These are phyloP conservation scores for Clonostachys rosea DNA, from an alignment of 2,329 filamentous ascomycete genomes.

Conservation along the genomic window DNA sequence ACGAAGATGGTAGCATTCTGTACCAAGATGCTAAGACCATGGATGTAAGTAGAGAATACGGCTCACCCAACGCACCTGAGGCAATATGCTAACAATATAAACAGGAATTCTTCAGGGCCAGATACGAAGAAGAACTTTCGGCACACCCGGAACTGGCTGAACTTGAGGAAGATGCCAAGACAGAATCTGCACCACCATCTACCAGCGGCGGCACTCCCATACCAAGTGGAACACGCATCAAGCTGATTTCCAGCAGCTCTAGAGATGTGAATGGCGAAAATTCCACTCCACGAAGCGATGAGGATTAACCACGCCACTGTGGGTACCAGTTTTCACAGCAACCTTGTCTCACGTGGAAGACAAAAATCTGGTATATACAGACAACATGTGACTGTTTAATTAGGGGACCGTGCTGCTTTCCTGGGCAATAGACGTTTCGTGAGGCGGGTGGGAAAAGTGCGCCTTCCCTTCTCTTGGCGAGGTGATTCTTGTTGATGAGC, in stretches of 20 bases:
- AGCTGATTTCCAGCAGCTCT: slow-evolving; percentile 49
- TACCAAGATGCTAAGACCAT: slow-evolving; percentile 92
- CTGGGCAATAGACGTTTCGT: too few relatives aligned
- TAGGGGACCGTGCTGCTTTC: too few relatives aligned
- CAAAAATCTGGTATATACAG: too few relatives aligned
- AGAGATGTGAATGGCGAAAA: slow-evolving; percentile 31
- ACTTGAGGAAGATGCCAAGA: slow-evolving; percentile 41
- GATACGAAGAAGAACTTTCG: slow-evolving; percentile 47
- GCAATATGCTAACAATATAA: slow-evolving; percentile 20
- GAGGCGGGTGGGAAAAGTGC: too few relatives aligned
- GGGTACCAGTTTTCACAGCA: too few relatives aligned
- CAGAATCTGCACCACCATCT: slow-evolving; percentile 39
- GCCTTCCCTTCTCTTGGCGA: too few relatives aligned
- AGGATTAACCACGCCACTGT: slow-evolving; percentile 30
- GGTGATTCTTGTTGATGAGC: too few relatives aligned
- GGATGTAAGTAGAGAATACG: slow-evolving; percentile 57
- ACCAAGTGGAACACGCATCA: slow-evolving; percentile 60
- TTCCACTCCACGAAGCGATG: slow-evolving; percentile 43
- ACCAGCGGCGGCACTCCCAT: slow-evolving; percentile 62
- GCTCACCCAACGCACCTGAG: neutral
- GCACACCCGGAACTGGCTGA: slow-evolving; percentile 51
- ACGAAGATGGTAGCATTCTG: slow-evolving; percentile 89
- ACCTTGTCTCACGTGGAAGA: too few relatives aligned
- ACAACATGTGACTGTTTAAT: slow-evolving; percentile 1
- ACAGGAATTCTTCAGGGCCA: slow-evolving; percentile 52